A percentile compares a stretch with the other conserved stretches of the same genome.
Evolutionary conservation across 129 eudicot species (phyloP).

Genomic region (Tagetes erecta): DNA sequence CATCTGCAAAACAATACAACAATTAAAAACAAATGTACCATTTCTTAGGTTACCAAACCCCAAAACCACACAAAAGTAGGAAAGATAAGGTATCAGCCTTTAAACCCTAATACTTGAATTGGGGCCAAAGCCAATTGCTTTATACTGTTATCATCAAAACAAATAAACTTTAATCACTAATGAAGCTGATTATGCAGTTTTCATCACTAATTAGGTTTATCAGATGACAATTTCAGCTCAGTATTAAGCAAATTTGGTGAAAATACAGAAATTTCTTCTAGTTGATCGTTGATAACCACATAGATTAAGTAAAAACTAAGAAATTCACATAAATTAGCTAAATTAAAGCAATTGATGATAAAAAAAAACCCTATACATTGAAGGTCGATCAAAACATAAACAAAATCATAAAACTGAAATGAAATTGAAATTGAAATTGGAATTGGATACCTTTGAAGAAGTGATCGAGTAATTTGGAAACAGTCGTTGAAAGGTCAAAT

Average conservation of each 20-base stretch:
- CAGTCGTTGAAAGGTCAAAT: neutral
- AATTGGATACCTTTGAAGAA: conserved; percentile 27
- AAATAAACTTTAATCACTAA: neutral
- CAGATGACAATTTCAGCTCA: neutral
- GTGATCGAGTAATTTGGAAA: conserved; percentile 23
- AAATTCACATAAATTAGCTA: conserved; percentile 2
- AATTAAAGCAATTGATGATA: conserved; percentile 17
- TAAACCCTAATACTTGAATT: conserved; percentile 20
- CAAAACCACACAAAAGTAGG: neutral
- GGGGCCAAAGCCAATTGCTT: neutral
- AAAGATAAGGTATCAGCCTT: neutral
- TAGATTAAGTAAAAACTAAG: neutral
- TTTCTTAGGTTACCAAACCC: neutral
- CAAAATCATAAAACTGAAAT: neutral
- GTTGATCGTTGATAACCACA: conserved; percentile 3
- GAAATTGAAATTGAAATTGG: conserved; percentile 17
- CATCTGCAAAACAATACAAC: conserved; percentile 39
- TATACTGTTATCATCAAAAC: neutral
- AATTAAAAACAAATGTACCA: conserved; percentile 21
- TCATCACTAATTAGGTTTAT: neutral
- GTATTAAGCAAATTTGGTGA: neutral
- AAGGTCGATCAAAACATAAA: conserved; percentile 13
- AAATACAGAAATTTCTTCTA: neutral
- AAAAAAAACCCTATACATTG: conserved; percentile 2
- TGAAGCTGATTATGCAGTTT: neutral